Conservation (phyloP, 495 filamentous ascomycete species). For the Aspergillus bridgeri region DNA sequence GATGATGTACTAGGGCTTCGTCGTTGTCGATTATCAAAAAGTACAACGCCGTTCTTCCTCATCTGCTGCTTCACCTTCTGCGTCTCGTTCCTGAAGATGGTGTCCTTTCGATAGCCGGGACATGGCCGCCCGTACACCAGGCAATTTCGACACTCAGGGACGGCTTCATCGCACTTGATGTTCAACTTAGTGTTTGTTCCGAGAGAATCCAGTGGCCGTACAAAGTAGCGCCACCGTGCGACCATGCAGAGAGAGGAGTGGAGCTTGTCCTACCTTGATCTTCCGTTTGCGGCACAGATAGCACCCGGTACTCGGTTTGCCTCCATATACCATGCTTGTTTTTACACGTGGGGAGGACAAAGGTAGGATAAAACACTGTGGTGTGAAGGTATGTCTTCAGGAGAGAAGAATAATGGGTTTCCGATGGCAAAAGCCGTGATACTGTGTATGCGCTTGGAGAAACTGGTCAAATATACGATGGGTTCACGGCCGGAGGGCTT, state of each 20-base stretch:
- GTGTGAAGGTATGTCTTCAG: neutral
- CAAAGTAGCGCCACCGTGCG: constrained; percentile 5
- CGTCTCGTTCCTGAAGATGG: constrained; percentile 42
- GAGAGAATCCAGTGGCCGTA: neutral
- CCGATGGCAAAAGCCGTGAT: neutral
- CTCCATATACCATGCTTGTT: constrained; percentile 44
- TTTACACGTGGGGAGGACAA: neutral
- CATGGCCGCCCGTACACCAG: constrained; percentile 39
- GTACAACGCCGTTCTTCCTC: constrained; percentile 21
- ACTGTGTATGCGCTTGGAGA: neutral
- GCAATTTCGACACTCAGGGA: constrained; percentile 42
- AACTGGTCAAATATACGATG: neutral
- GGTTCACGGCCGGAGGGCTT: neutral
- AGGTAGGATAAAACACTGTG: neutral
- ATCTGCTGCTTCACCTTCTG: constrained; percentile 28
- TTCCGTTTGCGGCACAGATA: constrained; percentile 46
- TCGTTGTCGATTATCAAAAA: constrained; percentile 4
- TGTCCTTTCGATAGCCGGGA: constrained; percentile 41
- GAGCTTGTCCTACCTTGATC: constrained; percentile 40
- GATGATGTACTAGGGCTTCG: neutral
- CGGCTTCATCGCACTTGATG: constrained; percentile 42
- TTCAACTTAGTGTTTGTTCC: constrained; percentile 14
- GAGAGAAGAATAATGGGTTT: neutral
- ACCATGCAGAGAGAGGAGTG: constrained; percentile 5
- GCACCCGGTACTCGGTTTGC: constrained; percentile 46